A percentile compares a stretch with the other conserved stretches of the same genome.
Evolutionary conservation across 768 basidiomycete species (phyloP).

Genomic region (Tubosaeta brunneosetosa): DNA sequence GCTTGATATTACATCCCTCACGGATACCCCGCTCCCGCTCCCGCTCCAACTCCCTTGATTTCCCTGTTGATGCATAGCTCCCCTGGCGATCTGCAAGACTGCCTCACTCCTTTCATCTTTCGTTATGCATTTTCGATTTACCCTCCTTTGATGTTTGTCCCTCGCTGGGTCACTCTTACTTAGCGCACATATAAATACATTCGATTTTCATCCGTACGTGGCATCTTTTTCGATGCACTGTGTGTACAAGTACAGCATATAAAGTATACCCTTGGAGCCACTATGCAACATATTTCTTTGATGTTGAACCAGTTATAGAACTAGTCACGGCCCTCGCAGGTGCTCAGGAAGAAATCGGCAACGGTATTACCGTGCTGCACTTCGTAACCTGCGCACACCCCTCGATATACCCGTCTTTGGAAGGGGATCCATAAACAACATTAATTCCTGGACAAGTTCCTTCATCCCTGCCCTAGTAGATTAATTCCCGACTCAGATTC

Average conservation of each 20-base stretch:
- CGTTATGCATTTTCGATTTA: not conserved
- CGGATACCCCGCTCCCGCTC: constrained; percentile 1
- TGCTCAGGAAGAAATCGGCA: no score
- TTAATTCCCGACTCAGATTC: no score
- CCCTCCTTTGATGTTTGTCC: not conserved
- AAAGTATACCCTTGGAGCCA: not conserved
- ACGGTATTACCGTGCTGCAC: no score
- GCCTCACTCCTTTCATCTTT: not conserved
- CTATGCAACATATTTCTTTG: no score
- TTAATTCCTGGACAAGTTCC: no score
- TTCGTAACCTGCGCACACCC: no score
- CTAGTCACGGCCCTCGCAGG: no score
- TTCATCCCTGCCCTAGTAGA: no score
- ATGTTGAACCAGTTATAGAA: no score
- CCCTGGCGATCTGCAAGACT: not conserved
- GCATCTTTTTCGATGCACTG: not conserved
- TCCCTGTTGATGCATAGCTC: not conserved
- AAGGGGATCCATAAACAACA: no score
- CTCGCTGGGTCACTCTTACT: not conserved
- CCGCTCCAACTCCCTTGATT: not conserved
- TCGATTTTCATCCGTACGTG: not conserved
- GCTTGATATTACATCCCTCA: not conserved
- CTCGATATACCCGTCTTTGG: no score
- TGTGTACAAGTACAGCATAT: not conserved
- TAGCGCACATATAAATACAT: not conserved